Evolutionary conservation across 352 stramenopile species (phyloP), one percentile per base, ranked within the genome.

Genomic region (Globisporangium nagaii): DNA sequence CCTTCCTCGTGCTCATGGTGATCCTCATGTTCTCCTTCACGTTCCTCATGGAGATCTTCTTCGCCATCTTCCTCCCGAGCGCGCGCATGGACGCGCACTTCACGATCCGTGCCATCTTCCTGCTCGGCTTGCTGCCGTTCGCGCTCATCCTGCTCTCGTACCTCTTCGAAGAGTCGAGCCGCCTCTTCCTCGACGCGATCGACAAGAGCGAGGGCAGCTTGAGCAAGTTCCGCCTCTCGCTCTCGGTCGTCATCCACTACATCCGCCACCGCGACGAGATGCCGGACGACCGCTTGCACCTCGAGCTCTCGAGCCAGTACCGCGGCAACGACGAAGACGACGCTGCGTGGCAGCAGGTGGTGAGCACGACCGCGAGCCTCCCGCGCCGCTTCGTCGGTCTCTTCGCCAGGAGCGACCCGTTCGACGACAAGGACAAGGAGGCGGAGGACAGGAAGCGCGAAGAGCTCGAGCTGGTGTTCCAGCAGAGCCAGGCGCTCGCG

Each of bases 1-100:
- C 85, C 34, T 93, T 95, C 62, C 66, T 95, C 30, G 85, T 95
- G 62, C 78, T 91, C 57, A 89, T 95, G 77, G 84, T 86, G 60
- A 90, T 95, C 60, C 73, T 95, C 68, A 93, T 93, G 73, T 95
- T 95, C 62, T 91, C 80, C 36, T 89, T 95, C 66, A 87, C 80
- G 60, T 78, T 92, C 56, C 65, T 95, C 44, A 95, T 95, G 85
- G 83, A 93, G 62, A 90, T 93, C 37, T 93, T 95, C 76, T 95
- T 95, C 62, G 75, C 85, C n/a, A 91, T 93, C 55, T 95, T 93
- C 59, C 54, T 95, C 41, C 85, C 83, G 20, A 91, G 77, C 40
- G 83, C 85, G 25, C 79, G 78, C 5, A 70, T 67, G 46, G 83
- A 88, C 53, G 68, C 79, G 31, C 66, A 89, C 51, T 95, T 89